Evolutionary conservation across 192 early-diverging fungal species (phyloP).

Genomic region (Coemansia sp.): DNA sequence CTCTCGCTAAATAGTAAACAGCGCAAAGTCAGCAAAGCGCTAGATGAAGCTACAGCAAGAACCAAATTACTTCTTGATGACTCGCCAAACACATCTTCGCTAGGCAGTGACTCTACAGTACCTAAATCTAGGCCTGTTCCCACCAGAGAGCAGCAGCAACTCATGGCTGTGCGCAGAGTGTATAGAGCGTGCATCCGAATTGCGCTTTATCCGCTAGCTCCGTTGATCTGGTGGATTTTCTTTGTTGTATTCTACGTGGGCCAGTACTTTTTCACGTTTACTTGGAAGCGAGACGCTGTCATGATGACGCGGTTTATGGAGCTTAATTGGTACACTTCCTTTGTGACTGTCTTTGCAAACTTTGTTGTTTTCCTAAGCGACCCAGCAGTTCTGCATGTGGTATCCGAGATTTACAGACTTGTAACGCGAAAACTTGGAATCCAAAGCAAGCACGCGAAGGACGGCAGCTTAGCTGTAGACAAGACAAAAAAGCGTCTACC

Average conservation of each 20-base stretch:
- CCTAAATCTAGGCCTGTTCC: neutral
- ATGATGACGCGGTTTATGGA: conserved; percentile 1
- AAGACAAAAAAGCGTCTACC: conserved; percentile 3
- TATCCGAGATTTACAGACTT: conserved; percentile 12
- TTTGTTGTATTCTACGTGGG: conserved; percentile 13
- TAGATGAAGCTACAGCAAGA: conserved; percentile 9
- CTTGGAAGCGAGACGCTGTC: conserved; percentile 13
- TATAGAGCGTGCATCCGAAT: conserved; percentile 42
- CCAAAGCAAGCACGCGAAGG: neutral
- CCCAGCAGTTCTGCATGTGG: conserved; percentile 19
- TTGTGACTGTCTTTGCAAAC: conserved; percentile 12
- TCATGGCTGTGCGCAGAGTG: conserved; percentile 29
- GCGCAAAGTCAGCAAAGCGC: conserved; percentile 11
- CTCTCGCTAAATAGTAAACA: conserved; percentile 27
- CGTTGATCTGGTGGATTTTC: conserved; percentile 22
- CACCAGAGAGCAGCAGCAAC: conserved; percentile 19
- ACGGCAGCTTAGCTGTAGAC: neutral
- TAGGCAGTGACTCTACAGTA: neutral
- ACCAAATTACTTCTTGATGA: conserved; percentile 7
- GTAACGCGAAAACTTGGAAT: conserved; percentile 1
- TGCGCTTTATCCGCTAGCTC: conserved; percentile 35
- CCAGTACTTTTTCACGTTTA: conserved; percentile 29
- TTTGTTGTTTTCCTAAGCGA: conserved; percentile 42
- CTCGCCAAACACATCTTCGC: neutral
- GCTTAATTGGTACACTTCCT: conserved; percentile 18